Base-by-base conservation (phyloP, 306 rosid genomes). In the Mimosa bimucronata region DNA sequence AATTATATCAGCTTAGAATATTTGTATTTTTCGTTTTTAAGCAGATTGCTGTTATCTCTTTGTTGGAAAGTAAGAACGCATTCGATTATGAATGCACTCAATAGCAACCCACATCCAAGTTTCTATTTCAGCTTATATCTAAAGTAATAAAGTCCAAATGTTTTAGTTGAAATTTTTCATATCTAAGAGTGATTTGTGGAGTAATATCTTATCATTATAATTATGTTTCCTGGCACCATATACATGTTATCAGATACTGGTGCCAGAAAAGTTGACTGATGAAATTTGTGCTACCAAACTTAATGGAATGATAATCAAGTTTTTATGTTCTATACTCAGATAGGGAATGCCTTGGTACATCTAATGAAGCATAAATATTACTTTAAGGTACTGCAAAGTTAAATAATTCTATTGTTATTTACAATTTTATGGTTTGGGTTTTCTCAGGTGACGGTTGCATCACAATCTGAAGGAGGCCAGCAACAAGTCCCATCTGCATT, bases 391-490 rank as follows among this genome's bases (percentile, higher is more conserved):
- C 41, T 74, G 64, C 61, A 53, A 42, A 44, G 70, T 66, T 34
- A 21, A 69, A 77, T 19, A n/a, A 25, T 9, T 53, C 28, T 58
- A 25, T 31, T 69, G 76, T 80, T 48, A 45, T 29, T 75, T 77
- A 74, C 21, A 66, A 50, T 83, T 77, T 65, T 77, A 34, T 80
- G 77, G 58, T 77, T 40, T n/a, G 50, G 38, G 28, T n/a, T 37
- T 90, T 80, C 75, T 71, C 87, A 92, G 98, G 88, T 84, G 82
- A 69, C 80, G 58, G 44, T 67, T 76, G 87, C 50, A 75, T 16
- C 89, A 55, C 87, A 87, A 78, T 85, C 93, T 72, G 90, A 91
- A 78, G 92, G 82, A 60, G 77, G 75, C 80, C 90, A 81, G 74
- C 55, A 38, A 34, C 65, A 45, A 44, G 82, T 85, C 71, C 94